A percentile compares a stretch with the other conserved stretches of the same genome.
phyloP scores from a whole-genome alignment of 2,329 filamentous ascomycete genomes.

The Xylariaceae sp. region DNA sequence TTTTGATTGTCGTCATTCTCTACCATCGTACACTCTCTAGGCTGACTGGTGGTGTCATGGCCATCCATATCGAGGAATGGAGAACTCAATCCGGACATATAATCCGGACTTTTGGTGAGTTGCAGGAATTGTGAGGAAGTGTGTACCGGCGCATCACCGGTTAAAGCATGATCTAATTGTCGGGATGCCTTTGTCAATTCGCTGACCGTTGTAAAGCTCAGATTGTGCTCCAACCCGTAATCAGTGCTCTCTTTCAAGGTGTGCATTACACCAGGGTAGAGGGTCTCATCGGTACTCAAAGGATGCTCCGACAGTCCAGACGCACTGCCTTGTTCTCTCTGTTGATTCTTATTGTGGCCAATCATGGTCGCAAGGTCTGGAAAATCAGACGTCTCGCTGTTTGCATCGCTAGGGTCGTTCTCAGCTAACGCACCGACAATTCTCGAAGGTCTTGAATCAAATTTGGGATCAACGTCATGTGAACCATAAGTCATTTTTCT shows the following conservation, averaged over 20 bases:
- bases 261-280: conserved; percentile 28
- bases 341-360: no score
- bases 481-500: no score
- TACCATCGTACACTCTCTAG: not conserved
- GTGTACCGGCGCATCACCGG: not conserved
- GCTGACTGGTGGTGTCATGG: not conserved
- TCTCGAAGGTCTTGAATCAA: no score
- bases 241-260: conserved; percentile 29
- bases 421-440: no score
- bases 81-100: conserved; percentile 4
- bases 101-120: not conserved
- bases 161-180: conserved; percentile 22
- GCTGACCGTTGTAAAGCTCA: conserved; percentile 32
- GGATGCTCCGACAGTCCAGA: no score
- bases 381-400: no score
- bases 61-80: conserved; percentile 2
- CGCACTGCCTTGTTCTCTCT: no score
- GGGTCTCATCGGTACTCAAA: conserved; percentile 22
- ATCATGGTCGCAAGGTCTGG: no score
- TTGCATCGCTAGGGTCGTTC: no score
- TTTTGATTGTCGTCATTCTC: no score
- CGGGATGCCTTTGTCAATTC: conserved; percentile 29
- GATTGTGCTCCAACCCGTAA: conserved; percentile 29
- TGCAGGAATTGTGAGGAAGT: not conserved
- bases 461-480: no score